Conservation (phyloP, 306 rosid species). For the Lagenaria siceraria region DNA sequence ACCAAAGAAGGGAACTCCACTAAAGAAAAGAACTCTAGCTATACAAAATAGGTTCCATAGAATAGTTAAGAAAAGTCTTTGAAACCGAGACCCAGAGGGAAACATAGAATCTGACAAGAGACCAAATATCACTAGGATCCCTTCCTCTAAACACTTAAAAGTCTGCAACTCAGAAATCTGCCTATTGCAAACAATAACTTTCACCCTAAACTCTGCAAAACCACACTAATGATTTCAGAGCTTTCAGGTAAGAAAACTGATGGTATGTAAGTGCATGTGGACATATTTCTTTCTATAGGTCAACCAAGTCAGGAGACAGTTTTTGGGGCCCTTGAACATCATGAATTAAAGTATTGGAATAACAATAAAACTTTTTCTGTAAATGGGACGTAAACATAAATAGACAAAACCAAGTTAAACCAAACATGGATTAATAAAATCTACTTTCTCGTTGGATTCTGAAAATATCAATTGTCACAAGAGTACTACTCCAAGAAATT, state of each 20-base stretch:
- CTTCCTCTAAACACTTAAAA: too few species aligned
- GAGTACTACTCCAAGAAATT: neutral
- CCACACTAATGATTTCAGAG: neutral
- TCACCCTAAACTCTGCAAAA: neutral
- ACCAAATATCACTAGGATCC: too few species aligned
- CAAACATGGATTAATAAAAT: neutral
- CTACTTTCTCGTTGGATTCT: neutral
- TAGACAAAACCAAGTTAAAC: neutral
- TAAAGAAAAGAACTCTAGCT: too few species aligned
- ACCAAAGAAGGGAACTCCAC: too few species aligned
- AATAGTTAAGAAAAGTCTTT: too few species aligned
- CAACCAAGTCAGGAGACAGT: neutral
- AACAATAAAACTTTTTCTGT: neutral
- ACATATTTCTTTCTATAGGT: neutral
- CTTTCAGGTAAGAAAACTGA: neutral
- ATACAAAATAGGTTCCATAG: too few species aligned
- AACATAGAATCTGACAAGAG: too few species aligned
- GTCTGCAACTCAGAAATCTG: neutral
- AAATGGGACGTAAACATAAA: neutral
- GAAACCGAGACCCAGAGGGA: too few species aligned
- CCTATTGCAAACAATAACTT: neutral
- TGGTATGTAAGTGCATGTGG: neutral
- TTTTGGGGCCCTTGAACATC: neutral
- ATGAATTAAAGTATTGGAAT: neutral
- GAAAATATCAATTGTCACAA: neutral